Evolutionary conservation across 352 stramenopile species (phyloP).

Genomic region (Phytophthora foliorum): DNA sequence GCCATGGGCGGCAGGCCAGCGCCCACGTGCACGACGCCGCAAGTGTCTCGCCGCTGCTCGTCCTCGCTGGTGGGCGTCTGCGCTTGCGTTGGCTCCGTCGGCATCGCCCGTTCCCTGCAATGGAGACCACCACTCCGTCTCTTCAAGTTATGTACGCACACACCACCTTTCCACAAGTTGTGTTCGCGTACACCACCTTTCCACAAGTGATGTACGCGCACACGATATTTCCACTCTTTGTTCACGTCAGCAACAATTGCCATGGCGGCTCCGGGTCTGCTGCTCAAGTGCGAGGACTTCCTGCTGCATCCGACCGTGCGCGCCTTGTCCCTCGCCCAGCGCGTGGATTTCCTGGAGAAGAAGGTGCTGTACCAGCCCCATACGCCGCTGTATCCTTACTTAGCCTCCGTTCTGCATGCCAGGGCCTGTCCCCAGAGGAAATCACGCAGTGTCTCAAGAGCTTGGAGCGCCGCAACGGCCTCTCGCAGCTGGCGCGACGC

Average conservation of each 20-base stretch:
- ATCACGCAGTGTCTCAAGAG: slow-evolving; percentile 72
- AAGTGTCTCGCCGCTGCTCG: slow-evolving; percentile 12
- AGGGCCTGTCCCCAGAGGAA: slow-evolving; percentile 69
- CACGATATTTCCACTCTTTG: slow-evolving; percentile 11
- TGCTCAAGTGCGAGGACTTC: slow-evolving; percentile 76
- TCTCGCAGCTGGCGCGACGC: slow-evolving; percentile 44
- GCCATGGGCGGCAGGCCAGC: slow-evolving; percentile 6
- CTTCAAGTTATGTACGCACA: slow-evolving; percentile 1
- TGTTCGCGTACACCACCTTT: slow-evolving; percentile 3
- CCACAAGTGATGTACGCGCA: not conserved
- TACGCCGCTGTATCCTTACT: not conserved
- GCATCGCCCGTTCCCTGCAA: not conserved
- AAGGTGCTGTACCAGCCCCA: slow-evolving; percentile 39
- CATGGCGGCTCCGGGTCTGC: slow-evolving; percentile 46
- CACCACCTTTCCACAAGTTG: slow-evolving; percentile 14
- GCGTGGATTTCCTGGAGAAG: slow-evolving; percentile 80
- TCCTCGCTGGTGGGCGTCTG: slow-evolving; percentile 29
- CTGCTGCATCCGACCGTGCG: slow-evolving; percentile 74
- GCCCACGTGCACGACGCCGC: not conserved
- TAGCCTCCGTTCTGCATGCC: not conserved
- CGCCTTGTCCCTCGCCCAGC: slow-evolving; percentile 69
- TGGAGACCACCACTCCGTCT: not conserved
- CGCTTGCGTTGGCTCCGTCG: slow-evolving; percentile 1
- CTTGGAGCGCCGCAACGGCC: slow-evolving; percentile 65
- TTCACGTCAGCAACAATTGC: slow-evolving; percentile 25